Base-by-base conservation (phyloP, 179 eudicot species). In the Corrigiola litoralis region DNA sequence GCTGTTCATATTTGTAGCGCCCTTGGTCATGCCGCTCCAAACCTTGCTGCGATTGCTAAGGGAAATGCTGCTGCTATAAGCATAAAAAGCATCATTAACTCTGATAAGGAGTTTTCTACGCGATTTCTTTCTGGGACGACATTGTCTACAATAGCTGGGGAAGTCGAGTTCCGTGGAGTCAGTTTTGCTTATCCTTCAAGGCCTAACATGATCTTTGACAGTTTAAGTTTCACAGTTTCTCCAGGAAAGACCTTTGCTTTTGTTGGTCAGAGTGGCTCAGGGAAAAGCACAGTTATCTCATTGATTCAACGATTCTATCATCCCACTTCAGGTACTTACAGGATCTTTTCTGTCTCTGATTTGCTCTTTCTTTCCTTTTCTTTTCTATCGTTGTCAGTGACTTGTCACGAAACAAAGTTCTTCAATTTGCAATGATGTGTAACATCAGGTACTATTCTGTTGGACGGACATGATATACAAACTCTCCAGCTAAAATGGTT, bases 201-300 rank as follows among this genome's bases (percentile, higher is more conserved):
- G 12, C 96, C 95, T 29, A 95, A 95, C 55, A 95, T 87, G 32
- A 82, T 95, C 65, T 88, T 91, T 69, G 66, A 87, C 59, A 85
- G 77, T 33, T 73, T 95, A 11, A 32, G 72, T 62, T 81, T 95
- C 13, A 85, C 88, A 61, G 91, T 95, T 63, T 92, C 96, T 41
- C 47, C 95, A 2, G 99, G 99, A 31, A 90, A 92, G 70, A 81
- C 90, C 37, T 82, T 94, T 56, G 99, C 99, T 33, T 91, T 94
- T 63, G 99, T 94, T 28, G 99, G 99, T 63, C 95, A 86, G 38
- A 94, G 99, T 66, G 99, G 99, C 28, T 87, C 95, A 11, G 99
- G 99, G 29, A 94, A 94, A 75, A 94, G 99, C 80, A 90, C 99
- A 4, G 95, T 87, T 29, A 79, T 94, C 68, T 94, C 99, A 14